Percentiles rank a stretch among this genome's conserved stretches.
These are phyloP conservation scores for Ambispora gerdemannii DNA, from an alignment of 192 early-diverging fungal genomes.

Conservation along the genomic window DNA sequence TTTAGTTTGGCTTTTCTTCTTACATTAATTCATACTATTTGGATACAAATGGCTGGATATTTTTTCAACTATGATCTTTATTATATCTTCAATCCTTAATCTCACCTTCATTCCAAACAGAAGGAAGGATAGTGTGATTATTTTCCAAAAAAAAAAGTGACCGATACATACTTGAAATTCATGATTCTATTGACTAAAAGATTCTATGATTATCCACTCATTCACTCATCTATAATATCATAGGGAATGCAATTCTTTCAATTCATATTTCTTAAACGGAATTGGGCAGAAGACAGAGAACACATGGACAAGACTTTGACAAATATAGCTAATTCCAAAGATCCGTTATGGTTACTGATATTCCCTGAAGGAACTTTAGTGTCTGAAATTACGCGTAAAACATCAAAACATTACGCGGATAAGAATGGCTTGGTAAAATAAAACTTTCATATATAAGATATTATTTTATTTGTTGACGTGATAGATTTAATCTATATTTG, in stretches of 20 bases:
- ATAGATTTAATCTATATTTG: not conserved
- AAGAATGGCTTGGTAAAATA: constrained; percentile 61
- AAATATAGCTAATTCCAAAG: constrained; percentile 50
- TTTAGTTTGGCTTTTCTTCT: not conserved
- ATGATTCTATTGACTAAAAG: too few species aligned
- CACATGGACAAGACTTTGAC: constrained; percentile 58
- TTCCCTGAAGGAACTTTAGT: constrained; percentile 97
- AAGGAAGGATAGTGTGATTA: too few species aligned
- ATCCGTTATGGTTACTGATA: constrained; percentile 86
- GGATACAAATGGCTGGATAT: too few species aligned
- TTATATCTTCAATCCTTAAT: too few species aligned
- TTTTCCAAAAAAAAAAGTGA: too few species aligned
- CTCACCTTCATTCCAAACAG: too few species aligned
- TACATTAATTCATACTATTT: not conserved
- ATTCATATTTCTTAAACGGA: constrained; percentile 92
- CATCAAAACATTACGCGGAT: constrained; percentile 68
- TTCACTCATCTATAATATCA: not conserved
- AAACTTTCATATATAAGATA: not conserved
- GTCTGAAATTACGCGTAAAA: constrained; percentile 67
- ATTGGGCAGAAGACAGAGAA: constrained; percentile 71
- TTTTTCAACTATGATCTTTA: too few species aligned
- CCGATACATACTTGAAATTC: too few species aligned
- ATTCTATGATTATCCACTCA: too few species aligned
- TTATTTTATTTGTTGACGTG: not conserved
- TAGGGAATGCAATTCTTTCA: constrained; percentile 88